phyloP scores from a whole-genome alignment of 495 filamentous ascomycete species.

The Aspergillus coremiiformis region DNA sequence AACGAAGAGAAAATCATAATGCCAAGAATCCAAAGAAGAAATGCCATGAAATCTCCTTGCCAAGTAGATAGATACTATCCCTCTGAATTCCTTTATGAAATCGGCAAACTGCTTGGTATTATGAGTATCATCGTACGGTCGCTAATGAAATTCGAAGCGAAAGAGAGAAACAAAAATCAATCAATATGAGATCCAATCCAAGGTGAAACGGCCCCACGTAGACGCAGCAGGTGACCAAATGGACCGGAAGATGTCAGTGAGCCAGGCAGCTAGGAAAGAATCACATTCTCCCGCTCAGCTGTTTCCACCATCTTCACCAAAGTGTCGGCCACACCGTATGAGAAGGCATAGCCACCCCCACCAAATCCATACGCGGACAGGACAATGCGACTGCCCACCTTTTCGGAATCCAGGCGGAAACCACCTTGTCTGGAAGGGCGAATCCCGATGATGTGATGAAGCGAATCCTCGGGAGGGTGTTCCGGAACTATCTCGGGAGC shows the following conservation, averaged over 20 bases:
- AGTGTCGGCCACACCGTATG: constrained; percentile 36
- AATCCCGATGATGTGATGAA: constrained; percentile 38
- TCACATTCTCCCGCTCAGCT: constrained; percentile 29
- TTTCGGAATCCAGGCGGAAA: constrained; percentile 33
- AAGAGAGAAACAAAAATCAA: neutral
- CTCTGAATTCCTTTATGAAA: no score
- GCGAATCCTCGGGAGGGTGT: constrained; percentile 20
- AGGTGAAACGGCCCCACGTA: neutral
- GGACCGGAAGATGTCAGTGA: neutral
- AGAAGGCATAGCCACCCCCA: constrained; percentile 40
- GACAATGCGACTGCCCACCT: constrained; percentile 20
- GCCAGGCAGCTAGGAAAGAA: constrained; percentile 6
- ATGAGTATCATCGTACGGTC: neutral
- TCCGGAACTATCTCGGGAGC: constrained; percentile 35
- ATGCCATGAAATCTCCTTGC: no score
- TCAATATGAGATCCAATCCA: neutral
- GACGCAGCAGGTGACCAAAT: neutral
- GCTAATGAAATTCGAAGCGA: neutral
- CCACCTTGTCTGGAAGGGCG: constrained; percentile 33
- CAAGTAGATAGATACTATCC: no score
- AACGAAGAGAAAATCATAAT: no score
- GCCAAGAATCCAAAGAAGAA: no score
- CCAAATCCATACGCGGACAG: constrained; percentile 40
- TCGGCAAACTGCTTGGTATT: neutral
- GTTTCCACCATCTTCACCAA: constrained; percentile 34